Evolutionary conservation across 345 rosid genomes (phyloP).

Genomic region (Aquilaria malaccensis): DNA sequence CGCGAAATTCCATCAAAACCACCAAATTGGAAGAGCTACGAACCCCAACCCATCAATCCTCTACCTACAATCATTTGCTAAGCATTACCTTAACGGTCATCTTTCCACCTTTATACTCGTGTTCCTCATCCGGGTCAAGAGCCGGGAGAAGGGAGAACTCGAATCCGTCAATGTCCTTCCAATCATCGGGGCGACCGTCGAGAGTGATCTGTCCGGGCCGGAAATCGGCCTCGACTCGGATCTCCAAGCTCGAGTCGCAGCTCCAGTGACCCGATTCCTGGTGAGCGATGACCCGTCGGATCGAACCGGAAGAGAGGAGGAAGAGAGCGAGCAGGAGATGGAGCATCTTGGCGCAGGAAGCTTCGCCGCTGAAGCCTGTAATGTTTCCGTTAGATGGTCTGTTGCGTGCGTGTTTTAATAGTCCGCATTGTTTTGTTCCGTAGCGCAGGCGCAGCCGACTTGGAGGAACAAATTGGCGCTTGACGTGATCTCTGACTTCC

Average conservation of each 20-base stretch:
- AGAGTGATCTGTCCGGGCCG: conserved; percentile 72
- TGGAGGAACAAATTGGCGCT: too few relatives aligned
- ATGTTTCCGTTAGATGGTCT: too few relatives aligned
- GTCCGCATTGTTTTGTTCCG: too few relatives aligned
- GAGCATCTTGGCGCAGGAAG: conserved; percentile 21
- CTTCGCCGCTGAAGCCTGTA: conserved; percentile 3
- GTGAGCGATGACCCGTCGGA: conserved; percentile 43
- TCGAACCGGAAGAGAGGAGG: conserved; percentile 16
- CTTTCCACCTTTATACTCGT: conserved; percentile 61
- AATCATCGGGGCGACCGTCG: conserved; percentile 86
- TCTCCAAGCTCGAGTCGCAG: conserved; percentile 62
- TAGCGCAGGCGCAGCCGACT: too few relatives aligned
- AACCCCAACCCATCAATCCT: not conserved
- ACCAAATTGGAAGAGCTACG: not conserved
- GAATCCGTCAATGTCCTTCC: conserved; percentile 67
- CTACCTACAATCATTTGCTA: not conserved
- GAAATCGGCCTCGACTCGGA: conserved; percentile 58
- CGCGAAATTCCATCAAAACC: not conserved
- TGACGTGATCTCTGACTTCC: too few relatives aligned
- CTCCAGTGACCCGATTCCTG: conserved; percentile 87
- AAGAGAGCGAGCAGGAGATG: conserved; percentile 17
- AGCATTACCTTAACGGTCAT: conserved; percentile 80
- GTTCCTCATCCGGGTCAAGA: conserved; percentile 81
- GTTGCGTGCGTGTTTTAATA: too few relatives aligned
- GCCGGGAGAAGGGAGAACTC: conserved; percentile 86